Conservation (phyloP, 441 rosid species). For the Pelargonium australe region DNA sequence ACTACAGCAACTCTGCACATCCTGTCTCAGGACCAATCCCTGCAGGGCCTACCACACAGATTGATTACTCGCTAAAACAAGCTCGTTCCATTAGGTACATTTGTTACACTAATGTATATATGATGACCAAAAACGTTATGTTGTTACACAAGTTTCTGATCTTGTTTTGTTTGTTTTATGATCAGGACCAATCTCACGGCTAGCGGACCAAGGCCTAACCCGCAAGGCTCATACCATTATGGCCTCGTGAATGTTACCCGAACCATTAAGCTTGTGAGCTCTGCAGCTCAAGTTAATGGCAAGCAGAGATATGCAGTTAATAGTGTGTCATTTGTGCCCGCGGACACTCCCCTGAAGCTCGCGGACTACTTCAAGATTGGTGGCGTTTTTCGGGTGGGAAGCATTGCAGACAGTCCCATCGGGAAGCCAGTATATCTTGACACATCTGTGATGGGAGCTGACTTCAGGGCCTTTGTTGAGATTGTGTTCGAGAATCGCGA, state of each 20-base stretch:
- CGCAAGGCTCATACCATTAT: conserved; percentile 72
- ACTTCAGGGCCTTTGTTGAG: conserved; percentile 45
- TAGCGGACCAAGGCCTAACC: conserved; percentile 68
- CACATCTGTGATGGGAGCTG: conserved; percentile 61
- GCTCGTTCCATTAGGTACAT: conserved; percentile 78
- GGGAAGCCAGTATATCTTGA: conserved; percentile 32
- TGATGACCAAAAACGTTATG: background rate
- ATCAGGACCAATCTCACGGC: conserved; percentile 63
- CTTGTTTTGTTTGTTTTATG: conserved; percentile 2
- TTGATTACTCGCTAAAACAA: conserved; percentile 86
- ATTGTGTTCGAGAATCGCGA: conserved; percentile 57
- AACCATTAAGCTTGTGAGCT: conserved; percentile 47
- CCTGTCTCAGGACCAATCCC: conserved; percentile 67
- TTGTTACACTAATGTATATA: too few species aligned
- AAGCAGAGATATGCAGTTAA: conserved; percentile 64
- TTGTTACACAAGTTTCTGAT: background rate
- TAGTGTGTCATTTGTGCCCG: conserved; percentile 43
- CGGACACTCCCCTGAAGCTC: conserved; percentile 58
- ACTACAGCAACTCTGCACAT: conserved; percentile 67
- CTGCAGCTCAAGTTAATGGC: conserved; percentile 36
- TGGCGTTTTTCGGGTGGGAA: conserved; percentile 50
- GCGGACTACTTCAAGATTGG: conserved; percentile 57
- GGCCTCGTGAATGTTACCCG: conserved; percentile 44
- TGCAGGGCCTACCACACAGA: conserved; percentile 66
- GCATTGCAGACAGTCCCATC: conserved; percentile 43